Conservation (phyloP, 2,329 filamentous ascomycete species). For the Fusarium sarcochroum region DNA sequence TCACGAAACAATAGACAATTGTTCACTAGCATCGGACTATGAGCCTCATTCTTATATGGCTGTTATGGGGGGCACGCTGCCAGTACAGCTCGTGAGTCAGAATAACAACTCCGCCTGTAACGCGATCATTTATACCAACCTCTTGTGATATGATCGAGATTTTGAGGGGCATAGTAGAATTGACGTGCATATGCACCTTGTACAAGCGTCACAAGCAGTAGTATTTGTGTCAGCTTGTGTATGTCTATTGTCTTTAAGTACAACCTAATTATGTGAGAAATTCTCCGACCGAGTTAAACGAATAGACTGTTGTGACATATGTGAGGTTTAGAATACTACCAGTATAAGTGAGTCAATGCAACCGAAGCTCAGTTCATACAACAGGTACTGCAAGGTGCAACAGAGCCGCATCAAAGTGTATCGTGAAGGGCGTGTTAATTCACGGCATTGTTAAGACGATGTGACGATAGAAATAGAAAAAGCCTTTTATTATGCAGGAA, state of each 20-base stretch:
- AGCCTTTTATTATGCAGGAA: not conserved
- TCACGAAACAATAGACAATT: not conserved
- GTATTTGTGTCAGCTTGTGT: not conserved
- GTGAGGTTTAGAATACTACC: not conserved
- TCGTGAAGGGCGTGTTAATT: not conserved
- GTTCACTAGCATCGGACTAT: not conserved
- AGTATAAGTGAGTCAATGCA: not conserved
- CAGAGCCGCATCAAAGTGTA: conserved; percentile 1
- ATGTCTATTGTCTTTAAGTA: not conserved
- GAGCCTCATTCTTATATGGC: not conserved
- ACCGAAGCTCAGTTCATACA: not conserved
- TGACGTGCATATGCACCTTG: not conserved
- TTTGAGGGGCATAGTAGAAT: not conserved
- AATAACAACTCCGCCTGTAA: not conserved
- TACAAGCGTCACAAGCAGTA: not conserved
- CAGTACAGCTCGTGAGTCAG: not conserved
- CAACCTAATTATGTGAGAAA: conserved; percentile 2
- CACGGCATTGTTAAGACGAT: not conserved
- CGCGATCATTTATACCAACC: too few relatives aligned
- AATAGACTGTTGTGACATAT: not conserved
- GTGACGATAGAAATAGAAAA: not conserved
- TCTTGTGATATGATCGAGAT: not conserved
- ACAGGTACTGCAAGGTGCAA: not conserved
- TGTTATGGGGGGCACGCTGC: not conserved
- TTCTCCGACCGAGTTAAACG: conserved; percentile 9